These are phyloP conservation scores for Helichrysum umbraculigerum DNA, from an alignment of 129 eudicot species.

Conservation along the genomic window DNA sequence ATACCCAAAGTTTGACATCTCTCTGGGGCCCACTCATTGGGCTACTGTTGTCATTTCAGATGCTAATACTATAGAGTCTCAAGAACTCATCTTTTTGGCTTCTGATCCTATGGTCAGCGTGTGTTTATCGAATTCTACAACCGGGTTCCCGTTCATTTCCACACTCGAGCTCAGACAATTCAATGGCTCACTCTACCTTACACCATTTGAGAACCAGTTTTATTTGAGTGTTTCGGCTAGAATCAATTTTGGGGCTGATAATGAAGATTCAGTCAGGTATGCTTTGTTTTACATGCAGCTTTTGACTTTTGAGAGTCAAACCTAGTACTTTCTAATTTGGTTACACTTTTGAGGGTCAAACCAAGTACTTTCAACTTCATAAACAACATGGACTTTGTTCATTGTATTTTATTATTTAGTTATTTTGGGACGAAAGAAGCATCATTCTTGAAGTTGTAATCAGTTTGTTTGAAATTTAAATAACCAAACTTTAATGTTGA, in stretches of 20 bases:
- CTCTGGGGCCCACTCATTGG: conserved; percentile 85
- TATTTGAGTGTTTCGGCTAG: conserved; percentile 76
- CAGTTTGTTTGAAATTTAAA: too few species aligned
- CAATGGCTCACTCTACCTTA: conserved; percentile 66
- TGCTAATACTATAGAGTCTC: conserved; percentile 62
- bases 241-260: conserved; percentile 73
- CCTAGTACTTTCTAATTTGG: not conserved
- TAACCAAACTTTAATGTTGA: not conserved
- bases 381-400: not conserved
- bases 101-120: conserved; percentile 62
- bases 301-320: not conserved
- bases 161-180: conserved; percentile 85
- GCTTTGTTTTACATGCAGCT: not conserved
- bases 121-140: conserved; percentile 82
- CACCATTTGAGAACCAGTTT: conserved; percentile 60
- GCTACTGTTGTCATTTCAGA: conserved; percentile 79
- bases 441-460: too few species aligned
- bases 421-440: too few species aligned
- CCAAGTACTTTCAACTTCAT: conserved; percentile 7
- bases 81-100: conserved; percentile 77
- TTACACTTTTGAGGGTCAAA: conserved; percentile 17
- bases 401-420: too few species aligned
- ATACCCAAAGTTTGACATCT: conserved; percentile 82
- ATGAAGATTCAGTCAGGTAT: conserved; percentile 71
- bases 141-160: conserved; percentile 80